Conservation (phyloP, 192 early-diverging fungal genomes). For the Podila epigama region DNA sequence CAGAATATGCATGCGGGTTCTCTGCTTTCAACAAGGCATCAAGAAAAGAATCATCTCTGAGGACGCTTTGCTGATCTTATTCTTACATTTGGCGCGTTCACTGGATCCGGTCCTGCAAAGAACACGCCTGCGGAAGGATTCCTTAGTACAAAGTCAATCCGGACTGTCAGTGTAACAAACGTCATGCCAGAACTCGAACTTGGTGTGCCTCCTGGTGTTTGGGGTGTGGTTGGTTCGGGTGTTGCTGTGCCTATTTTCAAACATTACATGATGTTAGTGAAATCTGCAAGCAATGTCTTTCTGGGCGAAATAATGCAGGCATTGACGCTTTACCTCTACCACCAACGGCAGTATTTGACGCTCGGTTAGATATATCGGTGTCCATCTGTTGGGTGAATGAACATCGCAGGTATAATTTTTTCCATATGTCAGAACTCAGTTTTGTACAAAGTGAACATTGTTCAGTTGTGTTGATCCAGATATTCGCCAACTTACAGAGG, state of each 20-base stretch:
- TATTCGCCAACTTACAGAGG: constrained; percentile 15
- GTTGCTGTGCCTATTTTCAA: constrained; percentile 25
- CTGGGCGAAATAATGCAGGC: background rate
- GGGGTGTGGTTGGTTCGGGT: constrained; percentile 45
- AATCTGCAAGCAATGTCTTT: background rate
- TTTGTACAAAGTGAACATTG: too few relatives aligned
- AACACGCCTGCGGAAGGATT: constrained; percentile 60
- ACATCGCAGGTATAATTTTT: constrained; percentile 3
- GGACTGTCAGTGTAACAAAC: constrained; percentile 54
- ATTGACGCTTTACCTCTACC: constrained; percentile 11
- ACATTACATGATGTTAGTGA: background rate
- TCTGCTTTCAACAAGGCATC: background rate
- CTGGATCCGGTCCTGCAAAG: constrained; percentile 63
- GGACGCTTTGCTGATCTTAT: too few relatives aligned
- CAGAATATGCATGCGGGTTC: background rate
- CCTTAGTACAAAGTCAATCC: constrained; percentile 60
- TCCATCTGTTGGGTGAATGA: constrained; percentile 12
- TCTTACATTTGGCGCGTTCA: constrained; percentile 62
- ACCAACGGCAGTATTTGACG: constrained; percentile 18
- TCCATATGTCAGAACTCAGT: too few relatives aligned
- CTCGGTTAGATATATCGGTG: constrained; percentile 22
- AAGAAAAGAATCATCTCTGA: background rate
- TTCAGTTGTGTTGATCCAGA: background rate
- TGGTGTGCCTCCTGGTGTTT: constrained; percentile 33
- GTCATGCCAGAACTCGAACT: constrained; percentile 13